Conservation (phyloP, 2,329 filamentous ascomycete species). For the Colletotrichum lindemuthianum region DNA sequence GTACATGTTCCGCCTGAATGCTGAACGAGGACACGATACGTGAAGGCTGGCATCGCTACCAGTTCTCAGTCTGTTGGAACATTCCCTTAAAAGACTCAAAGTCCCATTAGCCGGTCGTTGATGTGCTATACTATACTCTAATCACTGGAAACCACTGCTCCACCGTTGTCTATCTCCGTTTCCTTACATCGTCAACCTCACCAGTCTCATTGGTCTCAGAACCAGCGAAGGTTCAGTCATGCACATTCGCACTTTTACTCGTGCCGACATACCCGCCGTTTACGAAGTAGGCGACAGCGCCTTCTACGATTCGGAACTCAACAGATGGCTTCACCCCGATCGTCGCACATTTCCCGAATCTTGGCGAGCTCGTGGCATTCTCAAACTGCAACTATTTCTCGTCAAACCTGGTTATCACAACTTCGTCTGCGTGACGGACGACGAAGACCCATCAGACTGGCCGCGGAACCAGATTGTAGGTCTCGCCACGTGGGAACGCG, state of each 20-base stretch:
- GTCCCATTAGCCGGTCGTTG: no score
- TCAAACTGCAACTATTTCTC: neutral
- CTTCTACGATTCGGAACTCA: slow-evolving; percentile 15
- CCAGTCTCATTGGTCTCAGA: neutral
- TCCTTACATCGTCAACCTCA: no score
- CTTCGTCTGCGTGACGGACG: slow-evolving; percentile 10
- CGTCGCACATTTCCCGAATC: neutral
- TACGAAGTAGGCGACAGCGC: neutral
- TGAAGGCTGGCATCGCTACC: no score
- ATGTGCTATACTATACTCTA: no score
- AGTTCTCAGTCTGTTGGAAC: no score
- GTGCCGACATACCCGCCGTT: slow-evolving; percentile 1
- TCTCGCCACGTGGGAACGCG: slow-evolving; percentile 5
- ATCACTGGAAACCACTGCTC: no score
- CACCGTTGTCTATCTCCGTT: no score
- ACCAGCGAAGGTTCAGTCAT: neutral
- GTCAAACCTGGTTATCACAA: neutral
- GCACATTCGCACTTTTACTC: neutral
- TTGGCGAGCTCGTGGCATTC: slow-evolving; percentile 6
- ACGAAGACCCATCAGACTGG: slow-evolving; percentile 14
- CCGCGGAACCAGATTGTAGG: neutral
- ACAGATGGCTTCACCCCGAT: slow-evolving; percentile 1
- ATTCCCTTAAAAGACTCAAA: no score
- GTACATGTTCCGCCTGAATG: no score
- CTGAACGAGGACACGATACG: no score